Base-by-base conservation (phyloP, 2,329 filamentous ascomycete genomes). In the Tolypocladium pustulatum region DNA sequence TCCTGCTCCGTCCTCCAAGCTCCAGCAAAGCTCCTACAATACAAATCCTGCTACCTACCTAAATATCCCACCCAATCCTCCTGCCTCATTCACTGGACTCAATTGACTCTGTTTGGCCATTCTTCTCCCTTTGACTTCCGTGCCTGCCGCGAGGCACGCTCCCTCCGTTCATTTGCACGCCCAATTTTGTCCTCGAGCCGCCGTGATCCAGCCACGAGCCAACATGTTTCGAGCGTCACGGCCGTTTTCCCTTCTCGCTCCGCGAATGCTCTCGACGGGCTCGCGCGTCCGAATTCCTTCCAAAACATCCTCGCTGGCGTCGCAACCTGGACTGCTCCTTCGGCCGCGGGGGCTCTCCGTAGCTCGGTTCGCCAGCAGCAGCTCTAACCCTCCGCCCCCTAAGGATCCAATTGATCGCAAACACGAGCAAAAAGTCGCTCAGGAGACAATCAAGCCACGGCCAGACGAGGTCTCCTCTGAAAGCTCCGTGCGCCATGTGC, bases 381-480 rank as follows among this genome's bases (percentile, higher is more conserved):
- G 64, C 12, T 60, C 59, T 55, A 58, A 61, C 30, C 60, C 64
- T 10, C 65, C 64, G n/a, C 65, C 68, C 34, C 64, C 66, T 1
- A 64, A 63, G 20, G 58, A 59, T 17, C 61, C 65, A 5, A 81
- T 82, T 57, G 79, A 89, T 63, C 73, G 69, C 49, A 76, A 87
- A 63, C 73, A 74, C 36, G 87, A 89, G 69, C 76, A 78, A 54
- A 75, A 79, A 62, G 65, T 83, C 10, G 78, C 72, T 15, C 65
- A 84, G 54, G 68, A 82, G 68, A 81, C 81, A 66, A 73, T 91
- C n/a, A 68, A 82, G 59, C 67, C 82, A 3, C 72, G 82, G 34
- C 88, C 88, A 0, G 81, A 82, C 43, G 70, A 75, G 8, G 87
- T 91, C 0, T 82, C 85, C 0, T 72, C 73, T 27, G 77, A 77